Evolutionary conservation across 202 grass and related monocot species (phyloP).

Genomic region (Digitaria exilis): DNA sequence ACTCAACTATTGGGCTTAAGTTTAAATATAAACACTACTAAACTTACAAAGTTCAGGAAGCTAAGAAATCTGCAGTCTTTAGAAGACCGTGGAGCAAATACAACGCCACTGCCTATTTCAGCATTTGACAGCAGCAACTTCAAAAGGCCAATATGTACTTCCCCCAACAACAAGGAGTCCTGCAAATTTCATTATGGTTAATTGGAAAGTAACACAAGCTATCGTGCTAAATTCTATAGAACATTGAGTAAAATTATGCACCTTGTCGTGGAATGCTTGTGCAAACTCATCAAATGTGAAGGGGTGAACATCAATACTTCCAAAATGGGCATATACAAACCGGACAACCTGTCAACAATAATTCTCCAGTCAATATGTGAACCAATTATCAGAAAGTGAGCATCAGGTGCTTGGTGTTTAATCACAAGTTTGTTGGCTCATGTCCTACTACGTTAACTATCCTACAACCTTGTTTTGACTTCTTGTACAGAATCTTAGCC

Average conservation of each 20-base stretch:
- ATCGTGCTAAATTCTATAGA: constrained; percentile 6
- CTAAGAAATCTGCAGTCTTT: constrained; percentile 81
- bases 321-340: constrained; percentile 72
- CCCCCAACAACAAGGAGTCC: constrained; percentile 81
- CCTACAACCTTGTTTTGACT: neutral
- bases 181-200: constrained; percentile 43
- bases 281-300: constrained; percentile 96
- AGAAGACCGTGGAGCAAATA: constrained; percentile 69
- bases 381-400: neutral
- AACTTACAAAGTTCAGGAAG: constrained; percentile 96
- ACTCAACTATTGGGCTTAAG: constrained; percentile 16
- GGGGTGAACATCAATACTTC: constrained; percentile 57
- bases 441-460: neutral
- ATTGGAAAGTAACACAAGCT: constrained; percentile 22
- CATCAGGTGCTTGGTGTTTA: neutral
- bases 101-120: constrained; percentile 45
- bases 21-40: constrained; percentile 30
- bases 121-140: constrained; percentile 72
- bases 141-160: constrained; percentile 86
- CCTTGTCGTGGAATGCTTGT: constrained; percentile 98
- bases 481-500: neutral
- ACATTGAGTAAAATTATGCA: constrained; percentile 28
- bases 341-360: constrained; percentile 65
- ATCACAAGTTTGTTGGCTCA: neutral
- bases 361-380: constrained; percentile 40